Evolutionary conservation across 768 basidiomycete genomes (phyloP).

Genomic region (Galerina marginata): DNA sequence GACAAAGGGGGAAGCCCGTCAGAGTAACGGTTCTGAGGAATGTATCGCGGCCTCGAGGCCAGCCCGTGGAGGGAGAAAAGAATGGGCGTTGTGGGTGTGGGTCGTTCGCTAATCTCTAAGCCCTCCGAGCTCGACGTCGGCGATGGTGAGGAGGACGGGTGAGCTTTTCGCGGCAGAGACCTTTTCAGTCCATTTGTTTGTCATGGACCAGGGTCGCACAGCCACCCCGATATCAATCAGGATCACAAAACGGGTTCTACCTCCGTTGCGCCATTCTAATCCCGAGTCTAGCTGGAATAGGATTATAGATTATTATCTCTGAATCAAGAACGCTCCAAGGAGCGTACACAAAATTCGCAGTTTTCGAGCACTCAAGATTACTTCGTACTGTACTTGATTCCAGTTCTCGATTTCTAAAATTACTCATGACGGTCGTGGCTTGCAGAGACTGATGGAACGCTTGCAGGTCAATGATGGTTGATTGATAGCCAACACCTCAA

Average conservation of each 20-base stretch:
- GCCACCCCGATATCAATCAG: slow-evolving; percentile 15
- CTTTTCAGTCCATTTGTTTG: slow-evolving; percentile 8
- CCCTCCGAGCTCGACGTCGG: slow-evolving; percentile 6
- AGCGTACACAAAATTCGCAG: too few relatives aligned
- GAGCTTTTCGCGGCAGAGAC: slow-evolving; percentile 4
- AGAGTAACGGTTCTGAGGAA: slow-evolving; percentile 6
- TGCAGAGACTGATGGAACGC: too few relatives aligned
- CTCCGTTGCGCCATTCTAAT: slow-evolving; percentile 3
- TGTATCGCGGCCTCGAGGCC: slow-evolving; percentile 14
- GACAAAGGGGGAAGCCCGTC: slow-evolving; percentile 15
- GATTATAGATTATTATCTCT: background rate
- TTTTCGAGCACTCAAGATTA: too few relatives aligned
- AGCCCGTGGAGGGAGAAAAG: slow-evolving; percentile 7
- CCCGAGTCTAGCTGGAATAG: slow-evolving; percentile 5
- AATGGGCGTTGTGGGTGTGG: background rate
- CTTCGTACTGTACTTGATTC: too few relatives aligned
- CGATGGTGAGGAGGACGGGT: slow-evolving; percentile 5
- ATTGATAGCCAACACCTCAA: too few relatives aligned
- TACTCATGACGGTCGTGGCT: too few relatives aligned
- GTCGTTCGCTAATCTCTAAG: background rate
- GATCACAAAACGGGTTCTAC: slow-evolving; percentile 7
- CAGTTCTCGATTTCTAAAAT: too few relatives aligned
- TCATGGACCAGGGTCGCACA: slow-evolving; percentile 17
- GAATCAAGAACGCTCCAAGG: background rate
- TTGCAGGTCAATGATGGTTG: too few relatives aligned